phyloP scores from a whole-genome alignment of 208 protist species.

The Leishmania gerbilli region DNA sequence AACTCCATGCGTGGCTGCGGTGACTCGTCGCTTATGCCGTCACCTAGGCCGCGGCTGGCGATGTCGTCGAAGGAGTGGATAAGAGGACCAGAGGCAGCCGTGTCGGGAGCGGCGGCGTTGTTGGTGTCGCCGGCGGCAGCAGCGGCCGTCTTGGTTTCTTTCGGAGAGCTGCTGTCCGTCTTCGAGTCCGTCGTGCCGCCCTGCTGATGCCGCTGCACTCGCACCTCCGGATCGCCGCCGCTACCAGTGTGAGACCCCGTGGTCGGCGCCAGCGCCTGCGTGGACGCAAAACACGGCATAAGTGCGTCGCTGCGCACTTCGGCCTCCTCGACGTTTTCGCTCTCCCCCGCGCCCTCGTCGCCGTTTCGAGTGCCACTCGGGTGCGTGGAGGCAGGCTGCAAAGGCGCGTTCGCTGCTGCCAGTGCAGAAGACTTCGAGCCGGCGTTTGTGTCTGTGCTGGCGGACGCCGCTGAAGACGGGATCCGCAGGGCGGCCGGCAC shows the following conservation, averaged over 20 bases:
- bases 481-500: constrained; percentile 49
- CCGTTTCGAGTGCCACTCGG: not conserved
- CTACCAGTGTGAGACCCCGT: not conserved
- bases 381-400: not conserved
- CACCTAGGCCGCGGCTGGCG: constrained; percentile 19
- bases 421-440: not conserved
- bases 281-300: constrained; percentile 25
- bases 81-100: not conserved
- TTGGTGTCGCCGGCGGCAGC: not conserved
- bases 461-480: not conserved
- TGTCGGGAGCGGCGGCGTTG: not conserved
- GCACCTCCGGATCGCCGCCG: not conserved
- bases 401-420: not conserved
- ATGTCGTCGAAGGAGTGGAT: constrained; percentile 17
- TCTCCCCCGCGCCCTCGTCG: not conserved
- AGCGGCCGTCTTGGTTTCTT: not conserved
- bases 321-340: not conserved
- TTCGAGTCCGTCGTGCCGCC: not conserved
- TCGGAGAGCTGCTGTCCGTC: not conserved
- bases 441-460: not conserved
- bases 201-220: not conserved
- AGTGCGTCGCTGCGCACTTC: constrained; percentile 12
- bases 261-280: constrained; percentile 12
- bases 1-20: constrained; percentile 40
- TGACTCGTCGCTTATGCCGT: constrained; percentile 52